These are phyloP conservation scores for Nepenthes mirabilis DNA, from an alignment of 148 eudicot species.

Conservation along the genomic window DNA sequence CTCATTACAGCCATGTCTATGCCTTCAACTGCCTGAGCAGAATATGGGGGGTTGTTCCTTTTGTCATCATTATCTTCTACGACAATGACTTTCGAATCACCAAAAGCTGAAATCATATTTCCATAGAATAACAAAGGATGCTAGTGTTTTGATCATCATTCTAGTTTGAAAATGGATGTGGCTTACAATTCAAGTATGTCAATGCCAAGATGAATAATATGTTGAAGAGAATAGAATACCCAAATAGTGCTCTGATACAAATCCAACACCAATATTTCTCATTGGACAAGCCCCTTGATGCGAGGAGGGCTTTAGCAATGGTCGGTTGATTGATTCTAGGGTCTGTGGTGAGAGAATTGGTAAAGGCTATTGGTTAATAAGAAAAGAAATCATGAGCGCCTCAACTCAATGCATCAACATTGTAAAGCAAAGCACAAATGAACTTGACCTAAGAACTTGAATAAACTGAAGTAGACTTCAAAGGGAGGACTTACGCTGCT, in stretches of 20 bases:
- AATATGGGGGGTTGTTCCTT: conserved; percentile 10
- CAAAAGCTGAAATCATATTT: conserved; percentile 30
- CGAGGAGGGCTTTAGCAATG: conserved; percentile 58
- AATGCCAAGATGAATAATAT: conserved; percentile 23
- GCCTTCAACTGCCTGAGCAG: conserved; percentile 8
- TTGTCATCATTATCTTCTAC: conserved; percentile 20
- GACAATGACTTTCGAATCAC: conserved; percentile 28
- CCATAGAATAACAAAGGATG: neutral
- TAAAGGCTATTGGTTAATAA: too few relatives aligned
- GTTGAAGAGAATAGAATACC: conserved; percentile 45
- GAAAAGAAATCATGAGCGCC: too few relatives aligned
- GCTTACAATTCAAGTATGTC: conserved; percentile 46
- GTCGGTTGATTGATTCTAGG: conserved; percentile 41
- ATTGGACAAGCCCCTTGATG: conserved; percentile 28
- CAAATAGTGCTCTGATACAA: conserved; percentile 36
- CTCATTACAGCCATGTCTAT: conserved; percentile 7
- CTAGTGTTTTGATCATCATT: neutral
- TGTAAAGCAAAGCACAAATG: neutral
- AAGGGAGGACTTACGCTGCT: conserved; percentile 27
- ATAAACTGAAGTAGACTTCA: neutral
- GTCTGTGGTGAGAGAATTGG: conserved; percentile 9
- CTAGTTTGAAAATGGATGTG: neutral
- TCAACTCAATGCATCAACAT: too few relatives aligned
- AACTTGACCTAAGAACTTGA: neutral
- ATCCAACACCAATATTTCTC: conserved; percentile 44